Evolutionary conservation across 2,329 filamentous ascomycete species (phyloP), one percentile per base, ranked within the genome.

Genomic region (Aspergillus caelatus): DNA sequence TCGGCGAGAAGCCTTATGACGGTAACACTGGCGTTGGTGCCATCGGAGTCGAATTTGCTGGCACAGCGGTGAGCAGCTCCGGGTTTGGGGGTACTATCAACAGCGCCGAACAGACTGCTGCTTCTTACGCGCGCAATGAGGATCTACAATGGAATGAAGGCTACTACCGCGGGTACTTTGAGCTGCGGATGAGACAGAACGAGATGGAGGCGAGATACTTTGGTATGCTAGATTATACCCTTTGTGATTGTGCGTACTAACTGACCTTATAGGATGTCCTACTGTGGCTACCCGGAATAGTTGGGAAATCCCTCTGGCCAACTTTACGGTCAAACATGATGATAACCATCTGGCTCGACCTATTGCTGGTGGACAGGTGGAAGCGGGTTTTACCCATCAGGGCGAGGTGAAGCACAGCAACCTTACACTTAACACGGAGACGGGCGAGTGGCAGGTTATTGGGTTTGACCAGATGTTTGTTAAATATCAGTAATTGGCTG

Each of bases 121-220:
- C 77, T 62, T 81, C 82, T 2, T 67, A 80, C 66, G 72, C 72
- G 50, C 77, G 81, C 26, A 92, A 91, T 74, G 77, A 80, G 0
- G 88, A 90, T 74, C 79, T 93, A 54, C 88, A 91, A 71, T 93
- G 89, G 90, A 86, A 89, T 68, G 90, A 92, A 62, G 75, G 88
- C 9, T 92, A 90, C 74, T 93, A 92, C 75, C 83, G 90, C 21
- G 91, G 90, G 1, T 93, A 93, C 78, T 92, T 88, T 68, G 85
- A 90, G 71, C 79, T 92, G 46, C 82, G 84, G 55, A 79, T 91
- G 60, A 81, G 78, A 23, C 81, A 85, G 26, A 81, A 88, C 12
- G 78, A 84, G 52, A 81, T 90, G 2, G 80, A 85, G n/a, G 89
- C 89, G 0, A 81, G 82, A 14, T 93, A 84, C 77, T 93, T 88